Percentiles rank a stretch among this genome's conserved stretches.
These are phyloP conservation scores for Ustilago vetiveriae DNA, from an alignment of 1,284 basidiomycete genomes.

Conservation along the genomic window DNA sequence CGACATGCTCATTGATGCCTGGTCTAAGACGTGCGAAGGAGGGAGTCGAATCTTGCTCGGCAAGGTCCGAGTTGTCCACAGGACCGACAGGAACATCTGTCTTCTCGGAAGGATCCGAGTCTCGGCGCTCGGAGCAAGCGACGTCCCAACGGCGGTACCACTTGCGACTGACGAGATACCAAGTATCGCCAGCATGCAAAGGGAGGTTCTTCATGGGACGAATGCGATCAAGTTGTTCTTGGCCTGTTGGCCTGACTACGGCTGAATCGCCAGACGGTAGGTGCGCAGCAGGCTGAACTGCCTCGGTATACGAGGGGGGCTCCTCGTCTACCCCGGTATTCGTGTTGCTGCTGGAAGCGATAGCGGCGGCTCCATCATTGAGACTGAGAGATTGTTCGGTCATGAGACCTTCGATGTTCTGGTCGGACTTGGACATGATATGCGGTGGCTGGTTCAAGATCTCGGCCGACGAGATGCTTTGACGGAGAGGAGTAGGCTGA, in stretches of 20 bases:
- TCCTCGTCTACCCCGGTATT: conserved; percentile 10
- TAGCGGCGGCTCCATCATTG: conserved; percentile 17
- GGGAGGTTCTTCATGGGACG: conserved; percentile 43
- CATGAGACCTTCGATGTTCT: conserved; percentile 47
- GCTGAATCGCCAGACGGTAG: too few relatives aligned
- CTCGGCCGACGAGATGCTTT: conserved; percentile 36
- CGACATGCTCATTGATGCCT: conserved; percentile 74
- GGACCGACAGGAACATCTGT: conserved; percentile 75
- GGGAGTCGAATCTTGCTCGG: conserved; percentile 68
- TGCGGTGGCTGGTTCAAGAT: conserved; percentile 1
- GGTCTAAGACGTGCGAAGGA: conserved; percentile 49
- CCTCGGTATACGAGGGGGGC: conserved; percentile 36
- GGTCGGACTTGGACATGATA: conserved; percentile 26
- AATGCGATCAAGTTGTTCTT: conserved; percentile 34
- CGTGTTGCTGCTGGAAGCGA: neutral
- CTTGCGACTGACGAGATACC: conserved; percentile 77
- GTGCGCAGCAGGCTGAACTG: conserved; percentile 4
- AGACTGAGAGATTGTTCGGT: conserved; percentile 44
- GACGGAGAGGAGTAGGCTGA: conserved; percentile 39
- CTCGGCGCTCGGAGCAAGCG: conserved; percentile 75
- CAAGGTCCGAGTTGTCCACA: conserved; percentile 77
- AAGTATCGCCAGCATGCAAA: conserved; percentile 75
- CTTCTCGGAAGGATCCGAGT: conserved; percentile 75
- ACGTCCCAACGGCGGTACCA: conserved; percentile 82
- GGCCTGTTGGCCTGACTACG: conserved; percentile 24